Base-by-base conservation (phyloP, 2,329 filamentous ascomycete genomes). In the Neopestalotiopsis rosae region DNA sequence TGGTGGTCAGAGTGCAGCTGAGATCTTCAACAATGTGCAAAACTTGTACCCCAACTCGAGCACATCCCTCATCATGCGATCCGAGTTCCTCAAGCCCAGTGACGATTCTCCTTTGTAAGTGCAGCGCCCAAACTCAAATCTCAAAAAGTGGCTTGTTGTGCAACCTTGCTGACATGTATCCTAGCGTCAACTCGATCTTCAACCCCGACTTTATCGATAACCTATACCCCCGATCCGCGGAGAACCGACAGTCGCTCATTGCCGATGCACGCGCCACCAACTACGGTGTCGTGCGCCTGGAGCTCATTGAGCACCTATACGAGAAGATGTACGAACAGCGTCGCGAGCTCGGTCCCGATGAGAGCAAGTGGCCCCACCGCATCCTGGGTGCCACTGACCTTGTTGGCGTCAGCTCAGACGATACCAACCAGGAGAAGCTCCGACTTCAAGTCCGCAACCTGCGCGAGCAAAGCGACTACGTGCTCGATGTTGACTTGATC, bases 61-160 rank as follows among this genome's bases (percentile, higher is more conserved):
- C 74, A 95, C 94, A 0, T 88, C 86, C 45, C 82, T 99, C 68
- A 84, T 98, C 69, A 95, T 97, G 85, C 91, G 94, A 74, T 91
- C 91, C 57, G 89, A 94, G 71, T 94, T 95, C 68, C 82, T 99
- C 70, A 90, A 92, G 74, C 95, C 95, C 1, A 97, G 94, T 77
- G 95, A 99, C 78, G 96, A 98, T 80, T 97, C 94, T 67, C 96
- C 95, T 20, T 98, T 98, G 93, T 95, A 85, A 84, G 92, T 87
- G 28, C 42, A 71, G 38, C 32, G 17, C 20, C 13, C 24, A 28
- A 12, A 42, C 34, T 42, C 20, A 20, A 32, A 7, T 38, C n/a
- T n/a, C 58, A 30, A 12, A 32, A 42, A 13, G 14, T 28, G 24
- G 24, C 24, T 28, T 28, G 24, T 58, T 30, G 30, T 12, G 12